phyloP scores from a whole-genome alignment of 805 yeast genomes.

The Lipomyces yamadae region DNA sequence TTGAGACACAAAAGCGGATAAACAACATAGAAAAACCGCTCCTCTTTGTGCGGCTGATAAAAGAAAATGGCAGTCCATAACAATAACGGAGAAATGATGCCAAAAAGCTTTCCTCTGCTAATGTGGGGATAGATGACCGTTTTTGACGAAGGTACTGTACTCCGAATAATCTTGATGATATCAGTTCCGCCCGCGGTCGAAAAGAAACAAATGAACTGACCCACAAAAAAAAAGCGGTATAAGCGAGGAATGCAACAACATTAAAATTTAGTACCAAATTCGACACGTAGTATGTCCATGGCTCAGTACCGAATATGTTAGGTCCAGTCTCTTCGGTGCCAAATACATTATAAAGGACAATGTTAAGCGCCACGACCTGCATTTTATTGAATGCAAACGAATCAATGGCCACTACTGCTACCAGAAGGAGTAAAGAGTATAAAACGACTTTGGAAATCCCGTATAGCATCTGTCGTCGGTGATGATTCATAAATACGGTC shows the following conservation, averaged over 20 bases:
- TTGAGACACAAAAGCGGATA: constrained; percentile 70
- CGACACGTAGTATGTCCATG: constrained; percentile 68
- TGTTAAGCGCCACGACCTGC: constrained; percentile 74
- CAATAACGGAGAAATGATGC: constrained; percentile 55
- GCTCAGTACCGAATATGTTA: constrained; percentile 86
- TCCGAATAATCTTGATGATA: constrained; percentile 7
- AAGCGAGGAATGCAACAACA: constrained; percentile 46
- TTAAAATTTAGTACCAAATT: constrained; percentile 80
- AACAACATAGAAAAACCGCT: constrained; percentile 84
- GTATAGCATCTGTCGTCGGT: constrained; percentile 2
- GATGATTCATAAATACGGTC: constrained; percentile 23
- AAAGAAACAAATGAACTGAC: constrained; percentile 19
- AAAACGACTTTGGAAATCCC: constrained; percentile 36
- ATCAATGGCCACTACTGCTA: constrained; percentile 54
- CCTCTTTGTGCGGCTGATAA: constrained; percentile 89
- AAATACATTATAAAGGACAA: constrained; percentile 79
- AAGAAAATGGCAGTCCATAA: constrained; percentile 73
- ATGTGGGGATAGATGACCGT: constrained; percentile 15
- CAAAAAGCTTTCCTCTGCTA: constrained; percentile 20
- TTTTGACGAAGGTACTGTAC: constrained; percentile 4
- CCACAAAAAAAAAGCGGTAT: constrained; percentile 33
- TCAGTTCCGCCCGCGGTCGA: background rate
- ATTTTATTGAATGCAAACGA: constrained; percentile 63
- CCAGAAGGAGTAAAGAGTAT: constrained; percentile 18
- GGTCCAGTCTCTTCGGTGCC: constrained; percentile 80